Percentiles rank a stretch among this genome's conserved stretches.
phyloP scores from a whole-genome alignment of 176 grass and related monocot species.

The Avena eriantha region DNA sequence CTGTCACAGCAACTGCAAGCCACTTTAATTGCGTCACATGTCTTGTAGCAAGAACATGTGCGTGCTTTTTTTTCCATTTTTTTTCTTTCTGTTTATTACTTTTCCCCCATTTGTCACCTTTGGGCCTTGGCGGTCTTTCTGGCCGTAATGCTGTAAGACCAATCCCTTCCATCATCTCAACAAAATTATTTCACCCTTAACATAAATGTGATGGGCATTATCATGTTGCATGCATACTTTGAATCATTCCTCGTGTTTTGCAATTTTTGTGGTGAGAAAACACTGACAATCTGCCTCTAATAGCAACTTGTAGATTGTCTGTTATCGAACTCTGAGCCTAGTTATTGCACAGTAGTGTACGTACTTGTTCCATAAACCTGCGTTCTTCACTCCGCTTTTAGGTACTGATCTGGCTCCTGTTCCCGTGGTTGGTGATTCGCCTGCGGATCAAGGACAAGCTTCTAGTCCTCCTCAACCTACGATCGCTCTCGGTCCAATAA shows the following conservation, averaged over 20 bases:
- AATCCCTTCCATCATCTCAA: background rate
- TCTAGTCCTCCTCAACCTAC: conserved; percentile 58
- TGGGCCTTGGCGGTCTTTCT: background rate
- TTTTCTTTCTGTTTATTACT: background rate
- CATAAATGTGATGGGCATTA: conserved; percentile 15
- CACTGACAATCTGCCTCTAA: background rate
- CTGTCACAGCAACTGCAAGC: background rate
- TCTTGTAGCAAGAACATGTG: background rate
- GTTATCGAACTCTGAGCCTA: background rate
- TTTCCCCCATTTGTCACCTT: background rate
- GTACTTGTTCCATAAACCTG: conserved; percentile 26
- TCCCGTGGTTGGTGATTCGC: conserved; percentile 43
- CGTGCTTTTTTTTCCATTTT: background rate
- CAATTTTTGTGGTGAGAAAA: background rate
- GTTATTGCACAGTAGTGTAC: background rate
- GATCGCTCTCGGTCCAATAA: conserved; percentile 39
- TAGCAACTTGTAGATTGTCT: background rate
- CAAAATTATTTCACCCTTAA: background rate
- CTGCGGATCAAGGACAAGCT: conserved; percentile 47
- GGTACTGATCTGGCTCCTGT: conserved; percentile 57
- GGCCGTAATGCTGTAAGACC: background rate
- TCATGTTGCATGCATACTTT: background rate
- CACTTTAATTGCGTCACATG: conserved; percentile 29
- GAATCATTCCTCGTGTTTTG: conserved; percentile 4
- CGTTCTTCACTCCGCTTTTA: conserved; percentile 39